phyloP scores from a whole-genome alignment of 2,329 filamentous ascomycete genomes.

The Fusarium bulbicola region DNA sequence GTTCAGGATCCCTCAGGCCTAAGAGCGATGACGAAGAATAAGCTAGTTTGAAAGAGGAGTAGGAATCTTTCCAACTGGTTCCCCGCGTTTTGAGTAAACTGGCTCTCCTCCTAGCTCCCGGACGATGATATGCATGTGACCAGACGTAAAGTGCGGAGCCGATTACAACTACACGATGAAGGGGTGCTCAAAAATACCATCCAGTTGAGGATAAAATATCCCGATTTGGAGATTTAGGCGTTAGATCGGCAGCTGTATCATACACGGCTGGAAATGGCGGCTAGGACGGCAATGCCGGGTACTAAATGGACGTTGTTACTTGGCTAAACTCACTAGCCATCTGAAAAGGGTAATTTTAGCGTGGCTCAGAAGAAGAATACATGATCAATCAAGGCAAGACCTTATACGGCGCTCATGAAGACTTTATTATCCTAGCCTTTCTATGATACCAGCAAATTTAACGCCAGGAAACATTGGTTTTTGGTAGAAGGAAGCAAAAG shows the following conservation, averaged over 20 bases:
- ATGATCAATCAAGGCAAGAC: neutral
- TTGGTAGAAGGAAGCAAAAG: neutral
- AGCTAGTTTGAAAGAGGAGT: neutral
- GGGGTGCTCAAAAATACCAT: neutral
- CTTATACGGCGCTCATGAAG: neutral
- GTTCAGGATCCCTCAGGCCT: neutral
- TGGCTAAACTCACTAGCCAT: neutral
- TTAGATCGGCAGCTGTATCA: neutral
- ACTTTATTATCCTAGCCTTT: neutral
- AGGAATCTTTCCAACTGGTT: neutral
- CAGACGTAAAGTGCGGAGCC: neutral
- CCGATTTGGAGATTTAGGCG: neutral
- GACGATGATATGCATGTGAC: neutral
- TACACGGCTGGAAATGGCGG: neutral
- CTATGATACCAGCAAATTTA: neutral
- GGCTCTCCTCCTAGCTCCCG: neutral
- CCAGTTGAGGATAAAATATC: neutral
- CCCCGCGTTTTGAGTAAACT: neutral
- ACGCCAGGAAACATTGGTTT: neutral
- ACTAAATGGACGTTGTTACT: too few species aligned
- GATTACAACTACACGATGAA: too few species aligned
- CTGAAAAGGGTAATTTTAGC: neutral
- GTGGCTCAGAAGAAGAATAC: neutral
- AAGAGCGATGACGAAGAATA: neutral
- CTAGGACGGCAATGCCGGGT: too few species aligned